Evolutionary conservation across 768 basidiomycete genomes (phyloP).

Genomic region (Coprinopsis marcescibilis): DNA sequence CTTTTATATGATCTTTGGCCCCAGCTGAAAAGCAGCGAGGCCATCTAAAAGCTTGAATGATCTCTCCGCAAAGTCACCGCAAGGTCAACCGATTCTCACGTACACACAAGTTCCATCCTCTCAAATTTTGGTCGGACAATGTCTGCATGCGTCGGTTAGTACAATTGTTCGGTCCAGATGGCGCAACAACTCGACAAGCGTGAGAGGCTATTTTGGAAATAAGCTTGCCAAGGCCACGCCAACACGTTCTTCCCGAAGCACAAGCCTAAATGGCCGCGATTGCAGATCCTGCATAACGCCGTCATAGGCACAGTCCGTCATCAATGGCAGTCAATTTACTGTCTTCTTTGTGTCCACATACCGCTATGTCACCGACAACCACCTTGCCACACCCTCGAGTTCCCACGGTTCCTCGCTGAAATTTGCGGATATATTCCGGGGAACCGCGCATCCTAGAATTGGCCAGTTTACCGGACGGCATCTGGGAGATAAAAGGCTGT

Average conservation of each 20-base stretch:
- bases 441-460: not conserved
- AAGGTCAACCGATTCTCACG: not conserved
- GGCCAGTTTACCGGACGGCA: not conserved
- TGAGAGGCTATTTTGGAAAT: not conserved
- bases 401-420: not conserved
- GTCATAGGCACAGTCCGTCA: not conserved
- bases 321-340: not conserved
- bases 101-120: no score
- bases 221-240: not conserved
- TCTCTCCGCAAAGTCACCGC: not conserved
- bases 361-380: not conserved
- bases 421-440: not conserved
- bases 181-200: not conserved
- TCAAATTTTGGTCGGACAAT: not conserved
- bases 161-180: not conserved
- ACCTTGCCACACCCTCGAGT: not conserved
- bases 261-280: not conserved
- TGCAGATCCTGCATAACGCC: not conserved
- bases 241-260: not conserved
- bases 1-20: not conserved
- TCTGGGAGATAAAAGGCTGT: no score
- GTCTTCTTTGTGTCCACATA: not conserved
- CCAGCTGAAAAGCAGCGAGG: not conserved
- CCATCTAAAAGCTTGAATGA: not conserved
- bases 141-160: not conserved